Conservation (phyloP, 2,329 filamentous ascomycete genomes). For the Periconia digitata region DNA sequence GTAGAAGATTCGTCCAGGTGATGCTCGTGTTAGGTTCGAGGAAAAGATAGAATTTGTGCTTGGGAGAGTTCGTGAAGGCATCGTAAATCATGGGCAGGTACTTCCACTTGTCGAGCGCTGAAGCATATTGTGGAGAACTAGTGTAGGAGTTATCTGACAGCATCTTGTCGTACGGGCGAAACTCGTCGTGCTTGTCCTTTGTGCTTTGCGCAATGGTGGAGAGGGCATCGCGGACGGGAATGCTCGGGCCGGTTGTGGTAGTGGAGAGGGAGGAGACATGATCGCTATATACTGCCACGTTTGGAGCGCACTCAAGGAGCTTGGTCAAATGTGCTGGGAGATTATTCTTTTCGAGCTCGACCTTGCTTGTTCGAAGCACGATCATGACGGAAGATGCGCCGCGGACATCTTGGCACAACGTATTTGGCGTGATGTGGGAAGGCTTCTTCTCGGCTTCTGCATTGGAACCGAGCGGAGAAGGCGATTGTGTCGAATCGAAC, state of each 20-base stretch:
- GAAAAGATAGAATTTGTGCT: constrained; percentile 35
- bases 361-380: constrained; percentile 61
- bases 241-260: constrained; percentile 52
- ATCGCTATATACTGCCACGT: constrained; percentile 62
- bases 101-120: constrained; percentile 61
- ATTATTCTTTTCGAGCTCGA: constrained; percentile 56
- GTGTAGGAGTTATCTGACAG: constrained; percentile 46
- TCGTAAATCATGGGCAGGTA: constrained; percentile 58
- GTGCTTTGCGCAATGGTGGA: constrained; percentile 40
- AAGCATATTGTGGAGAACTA: constrained; percentile 47
- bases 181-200: constrained; percentile 49
- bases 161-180: constrained; percentile 55
- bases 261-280: too few relatives aligned
- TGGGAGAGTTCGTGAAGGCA: constrained; percentile 41
- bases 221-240: constrained; percentile 54
- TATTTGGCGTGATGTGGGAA: constrained; percentile 12
- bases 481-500: background rate
- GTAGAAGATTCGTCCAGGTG: constrained; percentile 42
- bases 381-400: constrained; percentile 56
- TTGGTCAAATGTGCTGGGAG: constrained; percentile 58
- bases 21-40: constrained; percentile 39
- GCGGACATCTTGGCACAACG: constrained; percentile 15
- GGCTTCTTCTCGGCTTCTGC: background rate
- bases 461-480: background rate
- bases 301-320: constrained; percentile 57